Evolutionary conservation across 805 yeast species (phyloP).

Genomic region (Sugiyamaella lignohabitans): DNA sequence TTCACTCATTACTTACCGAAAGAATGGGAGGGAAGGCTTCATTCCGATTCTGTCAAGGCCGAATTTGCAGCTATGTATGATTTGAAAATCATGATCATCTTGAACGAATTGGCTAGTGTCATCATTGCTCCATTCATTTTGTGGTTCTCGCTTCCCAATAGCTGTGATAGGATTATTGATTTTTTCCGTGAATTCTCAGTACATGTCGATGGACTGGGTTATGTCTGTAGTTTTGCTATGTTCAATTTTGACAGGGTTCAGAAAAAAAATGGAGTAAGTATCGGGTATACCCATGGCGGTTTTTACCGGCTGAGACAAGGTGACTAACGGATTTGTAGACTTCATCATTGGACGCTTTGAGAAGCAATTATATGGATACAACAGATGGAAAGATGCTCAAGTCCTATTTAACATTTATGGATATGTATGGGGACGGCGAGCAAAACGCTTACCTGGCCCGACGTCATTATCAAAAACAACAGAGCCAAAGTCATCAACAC

Average conservation of each 20-base stretch:
- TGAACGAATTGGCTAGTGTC: constrained; percentile 76
- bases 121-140: constrained; percentile 83
- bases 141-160: constrained; percentile 72
- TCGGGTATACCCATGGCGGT: too few species aligned
- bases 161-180: constrained; percentile 73
- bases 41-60: constrained; percentile 76
- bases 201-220: constrained; percentile 90
- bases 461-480: background rate
- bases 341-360: too few species aligned
- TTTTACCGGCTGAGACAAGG: too few species aligned
- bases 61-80: constrained; percentile 79
- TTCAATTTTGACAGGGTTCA: constrained; percentile 60
- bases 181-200: constrained; percentile 85
- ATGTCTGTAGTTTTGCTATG: constrained; percentile 91
- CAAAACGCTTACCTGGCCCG: background rate
- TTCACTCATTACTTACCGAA: constrained; percentile 87
- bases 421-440: constrained; percentile 47
- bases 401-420: constrained; percentile 80
- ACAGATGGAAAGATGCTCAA: constrained; percentile 86
- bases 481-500: background rate
- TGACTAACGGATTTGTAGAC: too few species aligned
- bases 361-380: constrained; percentile 30
- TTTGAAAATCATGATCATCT: constrained; percentile 59
- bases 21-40: constrained; percentile 79
- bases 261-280: constrained; percentile 26